These are phyloP conservation scores for Boletus subcaerulescens DNA, from an alignment of 768 basidiomycete species.

Conservation along the genomic window DNA sequence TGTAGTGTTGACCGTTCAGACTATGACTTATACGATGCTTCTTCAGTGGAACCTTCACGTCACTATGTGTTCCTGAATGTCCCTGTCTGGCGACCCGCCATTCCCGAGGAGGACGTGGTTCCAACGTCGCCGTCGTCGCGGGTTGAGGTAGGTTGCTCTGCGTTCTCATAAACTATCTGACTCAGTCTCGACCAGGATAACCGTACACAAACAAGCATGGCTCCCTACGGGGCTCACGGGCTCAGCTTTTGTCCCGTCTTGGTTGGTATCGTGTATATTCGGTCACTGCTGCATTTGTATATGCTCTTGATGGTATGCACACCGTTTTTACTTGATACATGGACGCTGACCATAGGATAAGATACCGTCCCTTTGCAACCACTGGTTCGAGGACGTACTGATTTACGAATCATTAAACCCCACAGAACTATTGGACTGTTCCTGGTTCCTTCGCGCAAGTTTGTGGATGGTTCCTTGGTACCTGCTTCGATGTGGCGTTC, in stretches of 20 bases:
- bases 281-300: constrained; percentile 18
- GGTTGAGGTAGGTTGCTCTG: neutral
- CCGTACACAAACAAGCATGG: neutral
- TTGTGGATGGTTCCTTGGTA: constrained; percentile 4
- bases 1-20: constrained; percentile 1
- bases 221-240: constrained; percentile 6
- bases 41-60: neutral
- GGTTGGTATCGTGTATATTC: constrained; percentile 9
- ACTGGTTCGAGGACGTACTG: constrained; percentile 21
- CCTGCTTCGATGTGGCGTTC: neutral
- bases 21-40: neutral
- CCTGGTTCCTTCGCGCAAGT: constrained; percentile 3
- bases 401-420: constrained; percentile 12
- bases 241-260: constrained; percentile 23
- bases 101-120: neutral
- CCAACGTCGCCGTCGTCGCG: neutral
- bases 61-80: neutral
- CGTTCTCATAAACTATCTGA: neutral
- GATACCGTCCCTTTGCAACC: constrained; percentile 17
- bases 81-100: neutral
- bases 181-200: neutral
- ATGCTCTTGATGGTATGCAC: constrained; percentile 23
- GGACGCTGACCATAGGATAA: constrained; percentile 4
- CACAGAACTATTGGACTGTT: neutral
- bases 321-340: neutral